These are phyloP conservation scores for Stellera chamaejasme DNA, from an alignment of 345 rosid species.

Conservation along the genomic window DNA sequence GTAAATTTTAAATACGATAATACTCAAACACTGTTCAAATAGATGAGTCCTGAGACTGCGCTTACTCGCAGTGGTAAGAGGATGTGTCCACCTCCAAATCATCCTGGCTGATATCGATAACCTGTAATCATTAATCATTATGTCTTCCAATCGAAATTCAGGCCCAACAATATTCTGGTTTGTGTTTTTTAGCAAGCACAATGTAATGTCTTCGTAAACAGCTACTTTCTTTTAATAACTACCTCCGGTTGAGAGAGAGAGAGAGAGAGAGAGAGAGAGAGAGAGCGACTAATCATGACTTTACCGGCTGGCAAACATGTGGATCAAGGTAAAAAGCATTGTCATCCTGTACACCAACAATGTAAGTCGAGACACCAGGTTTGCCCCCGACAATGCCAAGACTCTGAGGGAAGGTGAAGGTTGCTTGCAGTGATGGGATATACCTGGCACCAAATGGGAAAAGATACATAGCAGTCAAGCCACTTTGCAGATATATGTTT, in stretches of 20 bases:
- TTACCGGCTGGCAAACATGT: constrained; percentile 75
- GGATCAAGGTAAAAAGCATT: constrained; percentile 88
- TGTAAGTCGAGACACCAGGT: constrained; percentile 85
- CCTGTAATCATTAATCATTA: constrained; percentile 33
- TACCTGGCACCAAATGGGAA: constrained; percentile 38
- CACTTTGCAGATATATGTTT: no score
- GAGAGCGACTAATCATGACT: not conserved
- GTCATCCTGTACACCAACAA: constrained; percentile 84
- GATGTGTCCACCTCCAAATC: constrained; percentile 65
- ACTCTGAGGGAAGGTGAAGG: constrained; percentile 87
- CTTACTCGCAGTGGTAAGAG: constrained; percentile 82
- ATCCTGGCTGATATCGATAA: constrained; percentile 40
- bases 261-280: no score
- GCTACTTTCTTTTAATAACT: no score
- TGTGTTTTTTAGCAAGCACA: no score
- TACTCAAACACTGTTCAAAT: not conserved
- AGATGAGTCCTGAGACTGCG: constrained; percentile 6
- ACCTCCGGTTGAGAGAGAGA: no score
- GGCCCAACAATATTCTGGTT: no score
- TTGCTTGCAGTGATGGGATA: constrained; percentile 62
- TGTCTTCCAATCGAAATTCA: no score
- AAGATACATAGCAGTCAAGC: not conserved
- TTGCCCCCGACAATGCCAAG: constrained; percentile 94
- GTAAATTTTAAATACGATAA: not conserved
- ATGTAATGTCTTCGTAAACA: no score